Conservation (phyloP, 2,329 filamentous ascomycete species). For the Fusarium graminum region DNA sequence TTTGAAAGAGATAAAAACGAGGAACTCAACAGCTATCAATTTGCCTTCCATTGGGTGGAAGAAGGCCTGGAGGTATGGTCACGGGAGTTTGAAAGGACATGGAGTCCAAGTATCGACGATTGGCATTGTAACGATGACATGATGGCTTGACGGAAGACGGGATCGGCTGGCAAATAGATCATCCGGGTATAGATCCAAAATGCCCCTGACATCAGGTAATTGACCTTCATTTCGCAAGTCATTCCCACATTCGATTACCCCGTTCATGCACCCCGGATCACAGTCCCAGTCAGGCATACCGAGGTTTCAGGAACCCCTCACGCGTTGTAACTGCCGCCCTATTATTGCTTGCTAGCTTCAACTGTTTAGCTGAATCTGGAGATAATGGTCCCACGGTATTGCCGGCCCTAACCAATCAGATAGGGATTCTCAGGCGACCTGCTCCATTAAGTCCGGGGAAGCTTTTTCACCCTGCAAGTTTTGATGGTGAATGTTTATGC, state of each 20-base stretch:
- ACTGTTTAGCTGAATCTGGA: neutral
- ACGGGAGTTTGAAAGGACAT: too few species aligned
- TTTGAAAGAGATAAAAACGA: too few species aligned
- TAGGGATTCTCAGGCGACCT: constrained; percentile 12
- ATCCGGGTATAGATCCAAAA: neutral
- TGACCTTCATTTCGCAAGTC: constrained; percentile 7
- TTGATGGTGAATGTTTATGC: constrained; percentile 26
- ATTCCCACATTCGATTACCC: neutral
- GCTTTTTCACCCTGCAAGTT: neutral
- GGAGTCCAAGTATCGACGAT: too few species aligned
- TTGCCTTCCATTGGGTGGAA: too few species aligned
- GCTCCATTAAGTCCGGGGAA: neutral
- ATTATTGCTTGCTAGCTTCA: neutral
- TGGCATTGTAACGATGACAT: too few species aligned
- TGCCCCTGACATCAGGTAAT: neutral
- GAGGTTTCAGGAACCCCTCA: constrained; percentile 24
- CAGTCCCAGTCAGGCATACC: constrained; percentile 25
- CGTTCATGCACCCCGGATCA: constrained; percentile 26
- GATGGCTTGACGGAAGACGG: too few species aligned
- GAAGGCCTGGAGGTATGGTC: too few species aligned
- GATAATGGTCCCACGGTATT: constrained; percentile 4
- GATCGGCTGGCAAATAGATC: neutral
- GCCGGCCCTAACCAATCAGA: constrained; percentile 3
- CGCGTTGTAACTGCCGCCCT: constrained; percentile 23
- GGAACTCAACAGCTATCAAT: too few species aligned